Base-by-base conservation (phyloP, 768 basidiomycete species). In the Tricholoma terreum region DNA sequence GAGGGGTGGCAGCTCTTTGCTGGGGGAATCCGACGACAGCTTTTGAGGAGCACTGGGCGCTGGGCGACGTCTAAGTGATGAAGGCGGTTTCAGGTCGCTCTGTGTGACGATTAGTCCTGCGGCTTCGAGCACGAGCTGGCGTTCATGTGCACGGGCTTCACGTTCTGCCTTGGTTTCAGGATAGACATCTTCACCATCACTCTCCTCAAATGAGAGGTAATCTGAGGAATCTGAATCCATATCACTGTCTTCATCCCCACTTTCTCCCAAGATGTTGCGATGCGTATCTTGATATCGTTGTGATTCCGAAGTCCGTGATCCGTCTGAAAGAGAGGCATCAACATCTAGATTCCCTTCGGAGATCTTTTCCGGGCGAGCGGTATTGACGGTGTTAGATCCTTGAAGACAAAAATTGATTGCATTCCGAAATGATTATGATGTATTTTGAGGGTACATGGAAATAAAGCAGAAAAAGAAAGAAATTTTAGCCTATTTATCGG, bases 51-150 rank as follows among this genome's bases (percentile, higher is more conserved):
- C 78, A 15, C 78, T 80, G 50, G 82, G 86, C 3, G 82, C 74
- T 45, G 80, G 78, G n/a, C 77, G 75, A 59, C 24, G 73, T 61
- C 51, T 58, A 8, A 73, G 77, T 6, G 69, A 72, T 15, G 77
- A 78, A 2, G 79, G 84, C 1, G 81, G 77, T 42, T 77, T 77
- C 24, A 27, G 6, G 14, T 79, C 77, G 57, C 85, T 83, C 35
- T 80, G 72, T 61, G 87, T 85, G 46, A 96, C 80, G 55, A 92
- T 84, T 22, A 97, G 75, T 2, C 95, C 95, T 0, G 94, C 94
- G 0, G 92, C 90, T 66, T 92, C 85, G n/a, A 98, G 75, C 6
- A 97, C 92, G 17, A 87, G 80, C 62, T 84, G 84, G 19, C 92
- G 79, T 67, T 96, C 94, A 15, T 80, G 73, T 56, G 86, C 92